Conservation (phyloP, 2,329 filamentous ascomycete species). For the Aspergillus amoenus region DNA sequence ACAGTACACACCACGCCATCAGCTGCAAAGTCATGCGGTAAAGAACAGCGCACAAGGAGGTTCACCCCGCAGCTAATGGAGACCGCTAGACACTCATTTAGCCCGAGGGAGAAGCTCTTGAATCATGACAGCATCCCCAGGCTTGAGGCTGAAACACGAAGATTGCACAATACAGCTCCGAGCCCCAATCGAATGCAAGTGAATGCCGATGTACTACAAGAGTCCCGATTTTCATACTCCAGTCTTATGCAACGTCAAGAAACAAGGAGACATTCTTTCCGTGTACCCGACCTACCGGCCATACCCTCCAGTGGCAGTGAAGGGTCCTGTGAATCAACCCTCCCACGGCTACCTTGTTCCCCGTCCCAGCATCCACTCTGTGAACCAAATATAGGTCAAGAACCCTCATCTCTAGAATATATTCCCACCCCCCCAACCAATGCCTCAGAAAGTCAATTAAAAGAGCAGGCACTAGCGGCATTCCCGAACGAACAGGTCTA, state of each 20-base stretch:
- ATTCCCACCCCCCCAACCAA: conserved; percentile 76
- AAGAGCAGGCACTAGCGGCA: conserved; percentile 58
- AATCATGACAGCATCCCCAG: conserved; percentile 33
- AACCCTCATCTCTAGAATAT: conserved; percentile 74
- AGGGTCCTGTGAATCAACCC: conserved; percentile 41
- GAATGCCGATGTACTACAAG: conserved; percentile 14
- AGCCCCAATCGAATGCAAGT: neutral
- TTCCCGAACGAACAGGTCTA: conserved; percentile 51
- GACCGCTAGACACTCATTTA: conserved; percentile 31
- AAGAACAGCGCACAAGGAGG: conserved; percentile 20
- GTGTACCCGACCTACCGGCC: conserved; percentile 59
- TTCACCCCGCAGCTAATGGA: conserved; percentile 35
- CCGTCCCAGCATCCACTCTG: conserved; percentile 21
- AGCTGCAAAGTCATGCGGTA: neutral
- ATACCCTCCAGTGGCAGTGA: conserved; percentile 63
- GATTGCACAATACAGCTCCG: conserved; percentile 5
- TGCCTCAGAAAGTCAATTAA: conserved; percentile 75
- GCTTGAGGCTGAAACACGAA: neutral
- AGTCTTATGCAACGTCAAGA: conserved; percentile 41
- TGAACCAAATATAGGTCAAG: conserved; percentile 57
- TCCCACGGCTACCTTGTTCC: conserved; percentile 47
- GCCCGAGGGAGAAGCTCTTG: conserved; percentile 25
- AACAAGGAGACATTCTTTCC: conserved; percentile 55
- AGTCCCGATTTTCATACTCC: conserved; percentile 48
- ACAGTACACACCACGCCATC: neutral